Evolutionary conservation across 2,329 filamentous ascomycete genomes (phyloP).

Genomic region (Aureobasidium musti): DNA sequence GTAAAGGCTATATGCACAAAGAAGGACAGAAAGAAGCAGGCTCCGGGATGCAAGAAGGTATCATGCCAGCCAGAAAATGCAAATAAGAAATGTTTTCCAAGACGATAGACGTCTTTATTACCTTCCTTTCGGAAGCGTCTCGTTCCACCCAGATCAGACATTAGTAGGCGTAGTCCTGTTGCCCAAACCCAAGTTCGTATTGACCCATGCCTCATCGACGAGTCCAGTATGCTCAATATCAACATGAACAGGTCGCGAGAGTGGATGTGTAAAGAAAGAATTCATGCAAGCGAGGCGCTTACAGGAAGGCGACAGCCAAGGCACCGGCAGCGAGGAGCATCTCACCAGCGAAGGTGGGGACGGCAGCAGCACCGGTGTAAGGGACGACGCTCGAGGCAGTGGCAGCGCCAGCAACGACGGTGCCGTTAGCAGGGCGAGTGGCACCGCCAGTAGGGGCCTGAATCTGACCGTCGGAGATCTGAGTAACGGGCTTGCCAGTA

Average conservation of each 20-base stretch:
- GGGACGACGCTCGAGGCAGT: slow-evolving; percentile 31
- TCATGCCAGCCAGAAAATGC: slow-evolving; percentile 26
- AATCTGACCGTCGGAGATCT: slow-evolving; percentile 37
- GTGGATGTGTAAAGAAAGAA: slow-evolving; percentile 4
- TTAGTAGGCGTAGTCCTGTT: slow-evolving; percentile 26
- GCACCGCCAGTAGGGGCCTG: slow-evolving; percentile 29
- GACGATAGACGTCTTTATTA: slow-evolving; percentile 21
- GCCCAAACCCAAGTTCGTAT: slow-evolving; percentile 8
- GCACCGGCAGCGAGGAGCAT: slow-evolving; percentile 40
- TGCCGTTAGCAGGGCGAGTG: slow-evolving; percentile 23
- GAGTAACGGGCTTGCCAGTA: slow-evolving; percentile 28
- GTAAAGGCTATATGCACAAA: slow-evolving; percentile 28
- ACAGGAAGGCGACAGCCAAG: slow-evolving; percentile 38
- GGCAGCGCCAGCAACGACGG: slow-evolving; percentile 27
- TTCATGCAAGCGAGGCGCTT: slow-evolving; percentile 31
- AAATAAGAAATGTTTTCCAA: slow-evolving; percentile 21
- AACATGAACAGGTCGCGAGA: slow-evolving; percentile 29
- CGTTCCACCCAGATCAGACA: slow-evolving; percentile 18
- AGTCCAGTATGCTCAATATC: slow-evolving; percentile 27
- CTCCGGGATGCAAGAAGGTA: slow-evolving; percentile 27
- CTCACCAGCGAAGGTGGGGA: slow-evolving; percentile 35
- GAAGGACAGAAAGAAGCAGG: slow-evolving; percentile 18
- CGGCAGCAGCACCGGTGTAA: slow-evolving; percentile 41
- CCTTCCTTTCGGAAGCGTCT: slow-evolving; percentile 8
- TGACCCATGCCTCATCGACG: slow-evolving; percentile 12